A percentile compares a stretch with the other conserved stretches of the same genome.
phyloP scores from a whole-genome alignment of 208 protist species.

The Wallacemonas sp. region DNA sequence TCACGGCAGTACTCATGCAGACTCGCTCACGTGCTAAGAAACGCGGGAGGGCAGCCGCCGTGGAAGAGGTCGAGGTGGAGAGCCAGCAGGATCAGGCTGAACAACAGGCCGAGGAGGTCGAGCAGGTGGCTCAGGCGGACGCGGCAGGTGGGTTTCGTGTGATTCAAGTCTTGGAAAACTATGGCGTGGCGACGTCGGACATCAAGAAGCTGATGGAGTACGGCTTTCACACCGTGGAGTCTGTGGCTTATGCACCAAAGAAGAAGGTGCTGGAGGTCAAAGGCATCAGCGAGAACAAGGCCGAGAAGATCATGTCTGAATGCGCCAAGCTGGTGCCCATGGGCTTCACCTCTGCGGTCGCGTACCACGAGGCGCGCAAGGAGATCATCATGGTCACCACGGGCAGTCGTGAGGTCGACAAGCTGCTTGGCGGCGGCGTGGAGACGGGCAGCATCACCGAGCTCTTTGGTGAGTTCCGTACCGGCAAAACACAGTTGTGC shows the following conservation, averaged over 20 bases:
- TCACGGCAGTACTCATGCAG: conserved; percentile 30
- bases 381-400: conserved; percentile 98
- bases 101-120: conserved; percentile 32
- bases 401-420: conserved; percentile 98
- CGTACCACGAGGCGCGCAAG: conserved; percentile 94
- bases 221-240: conserved; percentile 97
- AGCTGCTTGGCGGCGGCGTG: conserved; percentile 96
- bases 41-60: conserved; percentile 31
- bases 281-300: conserved; percentile 98
- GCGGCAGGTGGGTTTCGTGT: conserved; percentile 63
- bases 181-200: conserved; percentile 94
- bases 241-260: conserved; percentile 96
- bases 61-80: conserved; percentile 39
- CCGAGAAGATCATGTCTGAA: conserved; percentile 96
- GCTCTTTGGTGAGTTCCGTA: conserved; percentile 99
- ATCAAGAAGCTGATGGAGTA: conserved; percentile 97
- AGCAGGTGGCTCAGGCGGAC: conserved; percentile 16
- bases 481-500: conserved; percentile 99
- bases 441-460: conserved; percentile 99
- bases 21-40: conserved; percentile 56
- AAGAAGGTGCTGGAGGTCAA: conserved; percentile 97
- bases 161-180: conserved; percentile 91
- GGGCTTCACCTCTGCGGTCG: conserved; percentile 97
- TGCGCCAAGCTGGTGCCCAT: conserved; percentile 96
- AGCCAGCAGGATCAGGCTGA: conserved; percentile 26